Evolutionary conservation across 495 filamentous ascomycete genomes (phyloP), one percentile per base, ranked within the genome.

Genomic region (Cryomyces minteri): DNA sequence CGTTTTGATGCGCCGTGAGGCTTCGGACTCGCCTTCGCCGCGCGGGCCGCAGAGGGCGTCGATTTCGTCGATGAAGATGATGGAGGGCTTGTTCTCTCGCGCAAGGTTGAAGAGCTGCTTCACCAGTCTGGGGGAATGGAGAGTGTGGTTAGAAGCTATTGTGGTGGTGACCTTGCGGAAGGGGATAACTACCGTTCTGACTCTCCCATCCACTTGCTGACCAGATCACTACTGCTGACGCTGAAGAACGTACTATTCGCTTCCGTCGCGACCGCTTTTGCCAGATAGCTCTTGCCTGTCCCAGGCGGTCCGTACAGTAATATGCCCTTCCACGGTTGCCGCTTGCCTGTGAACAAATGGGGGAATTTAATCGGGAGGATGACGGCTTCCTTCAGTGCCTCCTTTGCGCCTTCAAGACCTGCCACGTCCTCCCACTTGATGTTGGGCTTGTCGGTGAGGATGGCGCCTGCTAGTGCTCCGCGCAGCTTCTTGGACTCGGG

Each of bases 171-270:
- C 18, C 18, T 25, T 33, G 40, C 4, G 14, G 9, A 29, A 30
- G 32, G 4, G 37, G 14, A 39, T 11, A 55, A 71, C 43, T 64
- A 94, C 88, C 88, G 71, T 74, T 98, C 90, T 72, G 80, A 87
- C 62, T 98, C 90, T 63, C 90, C 90, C 92, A 98, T 96, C 90
- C 90, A 98, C 60, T 98, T 98, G 47, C 81, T 88, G 31, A 96
- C 92, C 63, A 98, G 60, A 60, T 96, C 92, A 67, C 83, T 90
- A 66, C 82, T 88, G 66, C 84, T 92, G 49, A 98, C 87, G 58
- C 86, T 94, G 70, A 98, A 98, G 60, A 98, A 98, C n/a, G 90
- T 98, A 61, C 87, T 94, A 59, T 96, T 96, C 41, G 92, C 92
- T 59, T 98, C 90, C 7, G 90, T 98, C 46, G 90, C 90, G 34